Evolutionary conservation across 148 eudicot species (phyloP), one percentile per base, ranked within the genome.

Genomic region (Heliamphora exappendiculata): DNA sequence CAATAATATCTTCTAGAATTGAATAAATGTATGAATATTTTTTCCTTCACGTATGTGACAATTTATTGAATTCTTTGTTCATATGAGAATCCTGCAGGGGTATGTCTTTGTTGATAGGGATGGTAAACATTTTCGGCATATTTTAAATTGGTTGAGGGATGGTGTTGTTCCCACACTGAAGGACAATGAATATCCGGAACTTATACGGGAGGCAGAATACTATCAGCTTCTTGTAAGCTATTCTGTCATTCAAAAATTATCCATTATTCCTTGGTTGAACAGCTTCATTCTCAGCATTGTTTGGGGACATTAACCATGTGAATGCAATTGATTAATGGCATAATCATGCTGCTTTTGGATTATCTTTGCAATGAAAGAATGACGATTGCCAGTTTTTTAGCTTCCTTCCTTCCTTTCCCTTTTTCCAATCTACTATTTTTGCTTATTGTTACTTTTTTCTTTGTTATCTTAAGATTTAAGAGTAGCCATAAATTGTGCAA

Each of bases 111-210:
- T 94, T 44, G 98, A 94, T 70, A 89, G 98, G 88, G 98, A 94
- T 84, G 98, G 97, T 50, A 85, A 87, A 80, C 91, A 91, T 84
- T 94, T 94, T 84, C 90, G 97, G 66, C 97, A 94, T 80, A 86
- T 91, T 77, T 81, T 94, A 79, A 94, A 94, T 69, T 94, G 98
- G 98, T 84, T 94, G 79, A 86, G 98, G 87, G 98, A 94, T 90
- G 98, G 97, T 51, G 85, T 84, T 54, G 81, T 94, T 83, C 92
- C 98, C 58, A 75, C 84, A 33, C 57, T 94, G 62, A 87, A 74
- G 41, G 97, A 94, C 65, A 75, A 82, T 29, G 97, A 94, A 70
- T 91, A 88, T 76, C 82, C 84, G 34, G 94, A 94, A 91, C 87
- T 94, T 78, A 53, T 90, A 74, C 82, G 97, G 70, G 97, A 94